These are phyloP conservation scores for Leishmania amazonensis DNA, from an alignment of 208 protist species.

Conservation along the genomic window DNA sequence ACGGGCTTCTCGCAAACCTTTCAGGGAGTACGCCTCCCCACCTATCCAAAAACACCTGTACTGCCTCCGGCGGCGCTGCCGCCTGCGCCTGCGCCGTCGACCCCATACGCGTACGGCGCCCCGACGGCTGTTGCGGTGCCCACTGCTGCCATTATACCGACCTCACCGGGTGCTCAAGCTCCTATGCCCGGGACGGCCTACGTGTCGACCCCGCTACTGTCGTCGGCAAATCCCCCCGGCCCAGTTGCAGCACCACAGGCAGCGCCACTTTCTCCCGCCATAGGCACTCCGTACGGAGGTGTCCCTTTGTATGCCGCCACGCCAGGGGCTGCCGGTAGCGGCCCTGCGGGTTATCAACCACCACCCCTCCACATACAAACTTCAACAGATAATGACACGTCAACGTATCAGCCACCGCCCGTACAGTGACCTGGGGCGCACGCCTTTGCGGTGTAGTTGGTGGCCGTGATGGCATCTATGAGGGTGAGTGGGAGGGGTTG, in stretches of 20 bases:
- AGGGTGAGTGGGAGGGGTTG: background rate
- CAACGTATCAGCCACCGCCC: constrained; percentile 23
- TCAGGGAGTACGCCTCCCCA: constrained; percentile 44
- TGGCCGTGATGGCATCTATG: background rate
- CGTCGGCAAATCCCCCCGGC: background rate
- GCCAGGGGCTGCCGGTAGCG: background rate
- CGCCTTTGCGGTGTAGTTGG: background rate
- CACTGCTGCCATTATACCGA: background rate
- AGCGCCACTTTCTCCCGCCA: background rate
- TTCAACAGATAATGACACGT: background rate
- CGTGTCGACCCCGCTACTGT: constrained; percentile 2
- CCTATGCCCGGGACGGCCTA: background rate
- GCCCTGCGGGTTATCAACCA: constrained; percentile 4
- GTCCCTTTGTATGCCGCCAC: background rate
- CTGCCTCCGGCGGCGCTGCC: constrained; percentile 60
- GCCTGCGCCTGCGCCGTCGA: constrained; percentile 24
- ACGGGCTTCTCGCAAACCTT: constrained; percentile 58
- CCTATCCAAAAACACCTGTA: constrained; percentile 48
- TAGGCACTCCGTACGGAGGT: background rate
- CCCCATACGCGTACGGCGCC: background rate
- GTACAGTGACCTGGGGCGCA: constrained; percentile 2
- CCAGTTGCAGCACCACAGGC: background rate
- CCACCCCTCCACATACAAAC: background rate
- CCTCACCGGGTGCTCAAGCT: background rate
- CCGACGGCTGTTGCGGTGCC: background rate